A percentile compares a stretch with the other conserved stretches of the same genome.
Evolutionary conservation across 345 rosid genomes (phyloP).

Genomic region (Gossypium mustelinum): DNA sequence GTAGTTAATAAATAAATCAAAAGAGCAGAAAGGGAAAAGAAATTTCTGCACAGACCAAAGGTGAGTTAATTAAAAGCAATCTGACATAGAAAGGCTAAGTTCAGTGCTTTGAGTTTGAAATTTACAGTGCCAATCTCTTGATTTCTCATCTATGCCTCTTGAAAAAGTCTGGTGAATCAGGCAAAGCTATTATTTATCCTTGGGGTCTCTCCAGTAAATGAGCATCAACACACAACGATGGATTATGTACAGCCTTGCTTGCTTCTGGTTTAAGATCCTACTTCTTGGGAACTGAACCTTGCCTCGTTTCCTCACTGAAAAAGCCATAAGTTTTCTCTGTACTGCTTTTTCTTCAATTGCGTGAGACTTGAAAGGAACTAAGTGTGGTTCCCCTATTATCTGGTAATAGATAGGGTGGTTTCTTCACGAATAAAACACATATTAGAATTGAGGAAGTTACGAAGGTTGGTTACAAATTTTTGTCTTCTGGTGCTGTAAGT

Average conservation of each 20-base stretch:
- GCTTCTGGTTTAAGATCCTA: slow-evolving; percentile 29
- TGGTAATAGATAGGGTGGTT: neutral
- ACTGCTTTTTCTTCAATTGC: slow-evolving; percentile 9
- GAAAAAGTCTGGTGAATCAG: neutral
- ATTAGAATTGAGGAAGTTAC: slow-evolving; percentile 21
- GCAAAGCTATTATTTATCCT: slow-evolving; percentile 22
- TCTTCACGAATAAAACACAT: slow-evolving; percentile 6
- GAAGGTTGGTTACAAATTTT: slow-evolving; percentile 25
- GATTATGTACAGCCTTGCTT: slow-evolving; percentile 34
- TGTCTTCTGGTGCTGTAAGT: slow-evolving; percentile 21
- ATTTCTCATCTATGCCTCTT: neutral
- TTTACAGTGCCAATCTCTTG: neutral
- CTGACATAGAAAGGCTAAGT: slow-evolving; percentile 5
- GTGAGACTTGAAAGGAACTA: neutral
- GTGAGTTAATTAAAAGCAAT: slow-evolving; percentile 4
- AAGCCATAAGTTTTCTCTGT: slow-evolving; percentile 13
- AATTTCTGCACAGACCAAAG: slow-evolving; percentile 1
- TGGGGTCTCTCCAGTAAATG: slow-evolving; percentile 34
- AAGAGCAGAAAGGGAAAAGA: neutral
- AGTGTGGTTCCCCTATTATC: neutral
- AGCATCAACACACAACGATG: slow-evolving; percentile 35
- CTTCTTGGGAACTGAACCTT: slow-evolving; percentile 15
- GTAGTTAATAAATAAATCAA: neutral
- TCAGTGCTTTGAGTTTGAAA: neutral
- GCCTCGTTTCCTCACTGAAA: slow-evolving; percentile 3